Evolutionary conservation across 139 green algal species (phyloP), one percentile per base, ranked within the genome.

Genomic region (Zygnema circumcarinatum): DNA sequence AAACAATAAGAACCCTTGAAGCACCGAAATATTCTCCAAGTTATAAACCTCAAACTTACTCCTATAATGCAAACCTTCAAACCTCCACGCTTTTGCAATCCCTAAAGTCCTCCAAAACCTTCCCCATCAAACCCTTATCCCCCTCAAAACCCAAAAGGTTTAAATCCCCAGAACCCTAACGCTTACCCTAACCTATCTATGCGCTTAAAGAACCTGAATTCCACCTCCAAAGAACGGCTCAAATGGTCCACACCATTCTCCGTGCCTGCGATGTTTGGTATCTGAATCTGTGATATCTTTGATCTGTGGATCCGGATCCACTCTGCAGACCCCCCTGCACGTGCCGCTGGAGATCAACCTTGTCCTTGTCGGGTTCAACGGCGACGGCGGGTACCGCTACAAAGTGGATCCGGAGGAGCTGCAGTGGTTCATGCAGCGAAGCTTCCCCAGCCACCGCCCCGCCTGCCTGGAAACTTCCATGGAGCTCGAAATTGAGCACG

Each of bases 301-400:
- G 29, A 25, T 25, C 32, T 29, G n/a, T 81, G n/a, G n/a, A n/a
- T n/a, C n/a, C n/a, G n/a, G n/a, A n/a, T n/a, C n/a, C n/a, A n/a
- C n/a, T n/a, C n/a, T n/a, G 21, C 76, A 84, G 76, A 84, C 56
- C 21, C 76, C 87, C 25, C 67, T 91, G 29, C 21, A 81, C 20
- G 2, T 91, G 31, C 87, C 87, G 62, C 67, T 91, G 2, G 87
- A 91, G 82, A 42, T 91, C n/a, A 91, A 91, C 39, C 38, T 91
- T 22, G 87, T 86, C 31, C 87, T 91, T 20, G 81, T 91, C 29
- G 87, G 87, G 3, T 89, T 91, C 32, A 3, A 3, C 21, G 81
- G 68, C 1, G 87, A 91, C 36, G 87, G 67, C 16, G 87, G 67
- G 25, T 89, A 89, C 38, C 2, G 31, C 36, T 91, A 79, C 81